These are phyloP conservation scores for Backusella circina DNA, from an alignment of 192 early-diverging fungal genomes.

Conservation along the genomic window DNA sequence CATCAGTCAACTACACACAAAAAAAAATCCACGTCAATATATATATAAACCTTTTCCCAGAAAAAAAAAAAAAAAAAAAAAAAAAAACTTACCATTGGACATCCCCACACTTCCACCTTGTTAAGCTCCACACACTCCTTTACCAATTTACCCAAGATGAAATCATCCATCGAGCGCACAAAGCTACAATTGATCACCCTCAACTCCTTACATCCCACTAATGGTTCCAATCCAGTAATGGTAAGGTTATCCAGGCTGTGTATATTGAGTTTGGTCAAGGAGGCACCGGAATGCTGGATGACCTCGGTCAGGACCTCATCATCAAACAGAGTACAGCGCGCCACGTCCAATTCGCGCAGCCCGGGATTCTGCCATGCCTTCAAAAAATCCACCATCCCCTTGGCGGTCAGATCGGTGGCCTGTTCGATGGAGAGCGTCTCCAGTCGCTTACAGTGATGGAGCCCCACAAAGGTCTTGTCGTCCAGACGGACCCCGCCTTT, in stretches of 20 bases:
- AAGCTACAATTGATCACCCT: slow-evolving; percentile 67
- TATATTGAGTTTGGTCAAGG: slow-evolving; percentile 54
- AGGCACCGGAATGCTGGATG: slow-evolving; percentile 54
- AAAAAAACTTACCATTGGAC: slow-evolving; percentile 43
- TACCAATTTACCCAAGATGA: slow-evolving; percentile 58
- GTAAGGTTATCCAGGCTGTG: slow-evolving; percentile 74
- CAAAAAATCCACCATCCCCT: slow-evolving; percentile 50
- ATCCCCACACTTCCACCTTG: slow-evolving; percentile 69
- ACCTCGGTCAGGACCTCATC: slow-evolving; percentile 57
- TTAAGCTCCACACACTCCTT: slow-evolving; percentile 42
- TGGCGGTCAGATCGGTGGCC: slow-evolving; percentile 58
- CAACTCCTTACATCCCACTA: slow-evolving; percentile 55
- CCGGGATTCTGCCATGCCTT: slow-evolving; percentile 29
- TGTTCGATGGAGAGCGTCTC: slow-evolving; percentile 56
- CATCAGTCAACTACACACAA: neutral
- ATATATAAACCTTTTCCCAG: too few species aligned
- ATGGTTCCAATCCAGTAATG: slow-evolving; percentile 42
- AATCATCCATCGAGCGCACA: slow-evolving; percentile 73
- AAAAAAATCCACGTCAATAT: neutral
- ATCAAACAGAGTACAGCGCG: slow-evolving; percentile 61
- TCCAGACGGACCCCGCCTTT: slow-evolving; percentile 46
- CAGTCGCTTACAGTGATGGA: slow-evolving; percentile 56
- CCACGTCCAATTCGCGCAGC: slow-evolving; percentile 53
- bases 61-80: too few species aligned
- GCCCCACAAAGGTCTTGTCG: slow-evolving; percentile 50